These are phyloP conservation scores for Trypanosomatidae sp. DNA, from an alignment of 208 protist genomes.

Conservation along the genomic window DNA sequence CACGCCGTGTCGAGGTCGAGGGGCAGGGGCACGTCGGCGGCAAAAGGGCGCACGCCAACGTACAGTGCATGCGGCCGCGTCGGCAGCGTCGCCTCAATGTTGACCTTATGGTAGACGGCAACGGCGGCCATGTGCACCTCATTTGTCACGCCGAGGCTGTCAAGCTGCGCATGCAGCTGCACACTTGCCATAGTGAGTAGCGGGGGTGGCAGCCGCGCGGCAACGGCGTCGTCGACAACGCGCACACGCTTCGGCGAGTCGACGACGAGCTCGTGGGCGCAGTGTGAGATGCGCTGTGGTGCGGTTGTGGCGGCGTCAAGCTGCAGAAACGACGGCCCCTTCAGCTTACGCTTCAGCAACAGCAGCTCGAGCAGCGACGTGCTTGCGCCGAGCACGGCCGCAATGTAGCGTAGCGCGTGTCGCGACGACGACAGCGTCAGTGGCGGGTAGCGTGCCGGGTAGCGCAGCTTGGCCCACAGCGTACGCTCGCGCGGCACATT, in stretches of 20 bases:
- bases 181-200: constrained; percentile 81
- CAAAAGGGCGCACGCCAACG: constrained; percentile 42
- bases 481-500: constrained; percentile 63
- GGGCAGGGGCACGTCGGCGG: constrained; percentile 22
- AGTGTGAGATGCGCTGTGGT: constrained; percentile 60
- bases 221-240: constrained; percentile 15
- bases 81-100: constrained; percentile 45
- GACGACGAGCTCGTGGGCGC: constrained; percentile 63
- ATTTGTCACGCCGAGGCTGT: constrained; percentile 46
- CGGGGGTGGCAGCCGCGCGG: constrained; percentile 35
- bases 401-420: constrained; percentile 43
- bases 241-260: constrained; percentile 57
- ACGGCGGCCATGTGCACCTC: constrained; percentile 87
- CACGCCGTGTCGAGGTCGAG: constrained; percentile 76
- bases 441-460: constrained; percentile 53
- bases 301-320: constrained; percentile 22
- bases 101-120: constrained; percentile 69
- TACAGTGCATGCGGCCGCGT: constrained; percentile 23
- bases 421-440: constrained; percentile 13
- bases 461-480: constrained; percentile 85
- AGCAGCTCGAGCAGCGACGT: constrained; percentile 88
- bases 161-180: constrained; percentile 81
- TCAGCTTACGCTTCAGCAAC: constrained; percentile 88
- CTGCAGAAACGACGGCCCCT: constrained; percentile 88
- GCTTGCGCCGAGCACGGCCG: constrained; percentile 69